Evolutionary conservation across 2,329 filamentous ascomycete genomes (phyloP).

Genomic region (Monosporascus cannonballus): DNA sequence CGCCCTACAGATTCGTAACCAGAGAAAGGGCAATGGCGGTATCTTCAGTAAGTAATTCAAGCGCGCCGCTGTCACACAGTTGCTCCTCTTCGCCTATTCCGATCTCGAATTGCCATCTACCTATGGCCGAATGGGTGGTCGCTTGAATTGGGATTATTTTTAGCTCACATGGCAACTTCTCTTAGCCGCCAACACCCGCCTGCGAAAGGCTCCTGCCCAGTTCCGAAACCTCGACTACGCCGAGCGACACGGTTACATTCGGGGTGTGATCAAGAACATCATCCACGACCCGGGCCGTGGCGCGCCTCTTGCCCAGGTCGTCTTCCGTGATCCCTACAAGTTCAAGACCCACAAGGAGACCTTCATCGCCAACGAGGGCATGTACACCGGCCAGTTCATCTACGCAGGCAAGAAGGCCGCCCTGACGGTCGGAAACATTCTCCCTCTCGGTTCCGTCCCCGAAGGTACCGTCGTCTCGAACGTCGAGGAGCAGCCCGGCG

Average conservation of each 20-base stretch:
- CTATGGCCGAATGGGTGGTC: neutral
- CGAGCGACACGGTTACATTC: slow-evolving; percentile 95
- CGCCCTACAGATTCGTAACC: slow-evolving; percentile 51
- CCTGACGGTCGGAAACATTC: slow-evolving; percentile 95
- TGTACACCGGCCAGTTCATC: slow-evolving; percentile 99
- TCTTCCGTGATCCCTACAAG: slow-evolving; percentile 96
- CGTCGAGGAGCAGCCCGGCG: slow-evolving; percentile 97
- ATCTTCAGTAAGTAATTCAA: slow-evolving; percentile 27
- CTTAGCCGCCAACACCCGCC: slow-evolving; percentile 72
- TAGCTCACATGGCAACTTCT: slow-evolving; percentile 13
- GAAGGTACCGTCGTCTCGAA: slow-evolving; percentile 99
- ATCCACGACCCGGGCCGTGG: slow-evolving; percentile 98
- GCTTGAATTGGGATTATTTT: slow-evolving; percentile 1
- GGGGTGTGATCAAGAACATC: slow-evolving; percentile 97
- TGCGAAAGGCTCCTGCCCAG: slow-evolving; percentile 92
- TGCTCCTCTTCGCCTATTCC: neutral
- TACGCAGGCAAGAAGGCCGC: slow-evolving; percentile 99
- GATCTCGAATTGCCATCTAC: neutral
- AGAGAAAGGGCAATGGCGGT: slow-evolving; percentile 36
- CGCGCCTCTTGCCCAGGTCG: slow-evolving; percentile 93
- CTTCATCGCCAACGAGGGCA: slow-evolving; percentile 99
- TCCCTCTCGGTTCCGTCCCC: slow-evolving; percentile 87
- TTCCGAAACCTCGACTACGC: slow-evolving; percentile 96
- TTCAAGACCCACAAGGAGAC: slow-evolving; percentile 98
- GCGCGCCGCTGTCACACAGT: no score